Evolutionary conservation across 2,329 filamentous ascomycete species (phyloP), one percentile per base, ranked within the genome.

Genomic region (Colletotrichum coccodes): DNA sequence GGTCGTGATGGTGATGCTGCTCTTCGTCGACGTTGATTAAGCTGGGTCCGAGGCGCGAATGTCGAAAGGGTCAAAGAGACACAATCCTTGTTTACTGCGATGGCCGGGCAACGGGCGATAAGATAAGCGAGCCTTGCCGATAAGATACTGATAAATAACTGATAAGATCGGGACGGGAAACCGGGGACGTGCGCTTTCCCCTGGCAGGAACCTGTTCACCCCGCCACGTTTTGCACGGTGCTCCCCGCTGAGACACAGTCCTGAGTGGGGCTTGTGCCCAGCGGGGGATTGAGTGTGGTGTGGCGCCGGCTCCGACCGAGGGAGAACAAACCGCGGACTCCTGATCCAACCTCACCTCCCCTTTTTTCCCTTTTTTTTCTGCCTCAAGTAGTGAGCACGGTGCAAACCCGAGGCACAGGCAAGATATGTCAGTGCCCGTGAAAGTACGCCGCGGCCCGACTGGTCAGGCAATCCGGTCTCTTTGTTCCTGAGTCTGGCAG

Each of bases 61-160:
- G 23, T 46, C n/a, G 60, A 53, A 32, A 30, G 38, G 21, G 44
- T 30, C 60, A 52, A 44, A 50, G 23, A 46, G 38, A 36, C 26
- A 42, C 36, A 50, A 68, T 68, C 65, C 65, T 67, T 70, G 67
- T 68, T 70, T 62, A 70, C 64, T 38, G 7, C 16, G 26, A 21
- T 68, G 63, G 21, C 67, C 67, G 44, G 67, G 67, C 67, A 70
- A 70, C 67, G 26, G 21, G 8, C 14, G 63, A 68, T 68, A 62
- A 53, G 67, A 68, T 68, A 57, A 58, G 42, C n/a, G 60, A 59
- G 7, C 2, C 16, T 3, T 6, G 3, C 3, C 3, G 64, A 57
- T 57, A 50, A 57, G 42, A 18, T 38, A 34, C 18, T 6, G 42
- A 42, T 32, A 26, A 38, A n/a, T n/a, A n/a, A n/a, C n/a, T n/a